A percentile compares a stretch with the other conserved stretches of the same genome.
These are phyloP conservation scores for Komagataea norvegica DNA, from an alignment of 1,139 yeast genomes.

Conservation along the genomic window DNA sequence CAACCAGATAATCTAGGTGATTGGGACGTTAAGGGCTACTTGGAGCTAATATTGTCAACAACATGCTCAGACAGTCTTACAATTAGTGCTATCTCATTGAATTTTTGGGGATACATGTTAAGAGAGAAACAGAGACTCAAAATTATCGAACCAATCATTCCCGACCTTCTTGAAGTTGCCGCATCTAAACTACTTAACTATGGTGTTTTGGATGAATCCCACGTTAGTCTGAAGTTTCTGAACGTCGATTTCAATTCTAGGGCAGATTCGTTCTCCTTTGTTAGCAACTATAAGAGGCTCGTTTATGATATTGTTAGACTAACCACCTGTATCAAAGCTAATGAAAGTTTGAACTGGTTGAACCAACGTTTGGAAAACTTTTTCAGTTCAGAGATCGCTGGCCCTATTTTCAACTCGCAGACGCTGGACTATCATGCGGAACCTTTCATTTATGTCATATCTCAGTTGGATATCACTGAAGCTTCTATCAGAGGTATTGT, in stretches of 20 bases:
- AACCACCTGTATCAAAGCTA: constrained; percentile 80
- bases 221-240: constrained; percentile 58
- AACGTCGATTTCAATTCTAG: constrained; percentile 84
- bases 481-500: constrained; percentile 88
- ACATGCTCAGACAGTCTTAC: constrained; percentile 82
- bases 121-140: constrained; percentile 64
- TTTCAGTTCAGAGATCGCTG: constrained; percentile 71
- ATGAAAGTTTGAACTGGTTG: constrained; percentile 78
- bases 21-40: constrained; percentile 43
- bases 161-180: constrained; percentile 68
- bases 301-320: constrained; percentile 89
- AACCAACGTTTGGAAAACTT: constrained; percentile 68
- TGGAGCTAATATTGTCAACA: constrained; percentile 71
- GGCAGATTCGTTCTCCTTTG: constrained; percentile 73
- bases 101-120: constrained; percentile 90
- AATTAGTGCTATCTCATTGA: constrained; percentile 86
- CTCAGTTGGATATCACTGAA: constrained; percentile 85
- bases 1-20: constrained; percentile 29
- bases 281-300: constrained; percentile 75
- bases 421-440: constrained; percentile 54
- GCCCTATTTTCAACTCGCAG: constrained; percentile 51
- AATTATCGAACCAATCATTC: constrained; percentile 49
- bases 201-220: constrained; percentile 61
- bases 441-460: constrained; percentile 68
- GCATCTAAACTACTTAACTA: constrained; percentile 78